phyloP scores from a whole-genome alignment of 1,284 basidiomycete genomes.

The Vanrija sp. region DNA sequence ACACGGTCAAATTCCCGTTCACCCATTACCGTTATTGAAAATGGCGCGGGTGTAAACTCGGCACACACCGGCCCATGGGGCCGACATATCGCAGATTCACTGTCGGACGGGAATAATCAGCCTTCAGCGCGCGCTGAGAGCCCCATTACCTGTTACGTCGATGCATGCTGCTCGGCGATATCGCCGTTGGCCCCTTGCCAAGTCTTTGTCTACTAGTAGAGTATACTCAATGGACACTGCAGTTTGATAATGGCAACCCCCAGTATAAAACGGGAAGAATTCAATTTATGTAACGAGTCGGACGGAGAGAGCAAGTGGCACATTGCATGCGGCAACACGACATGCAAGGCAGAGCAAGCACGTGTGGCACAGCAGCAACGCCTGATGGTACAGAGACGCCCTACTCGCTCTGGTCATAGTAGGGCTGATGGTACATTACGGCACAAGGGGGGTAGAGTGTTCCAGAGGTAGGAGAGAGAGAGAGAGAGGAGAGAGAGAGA shows the following conservation, averaged over 20 bases:
- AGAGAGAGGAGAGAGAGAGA: background rate
- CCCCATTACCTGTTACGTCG: background rate
- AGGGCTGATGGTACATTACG: conserved; percentile 1
- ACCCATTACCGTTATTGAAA: no score
- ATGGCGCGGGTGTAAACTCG: no score
- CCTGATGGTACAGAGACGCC: conserved; percentile 8
- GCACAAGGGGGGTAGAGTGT: background rate
- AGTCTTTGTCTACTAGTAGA: no score
- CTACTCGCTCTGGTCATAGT: conserved; percentile 3
- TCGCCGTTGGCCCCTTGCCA: no score
- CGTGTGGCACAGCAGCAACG: background rate
- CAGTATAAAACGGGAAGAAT: no score
- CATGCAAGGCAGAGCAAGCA: background rate
- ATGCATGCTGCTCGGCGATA: background rate
- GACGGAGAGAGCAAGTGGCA: conserved; percentile 6
- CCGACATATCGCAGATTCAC: no score
- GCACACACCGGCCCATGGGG: no score
- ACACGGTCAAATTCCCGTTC: conserved; percentile 1
- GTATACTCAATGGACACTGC: no score
- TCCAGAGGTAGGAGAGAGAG: background rate
- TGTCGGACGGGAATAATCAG: no score
- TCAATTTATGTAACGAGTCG: background rate
- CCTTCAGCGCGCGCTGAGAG: no score
- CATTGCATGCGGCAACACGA: background rate
- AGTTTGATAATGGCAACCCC: no score